Evolutionary conservation across 805 yeast species (phyloP), one percentile per base, ranked within the genome.

Genomic region (Zygosaccharomyces bailii): DNA sequence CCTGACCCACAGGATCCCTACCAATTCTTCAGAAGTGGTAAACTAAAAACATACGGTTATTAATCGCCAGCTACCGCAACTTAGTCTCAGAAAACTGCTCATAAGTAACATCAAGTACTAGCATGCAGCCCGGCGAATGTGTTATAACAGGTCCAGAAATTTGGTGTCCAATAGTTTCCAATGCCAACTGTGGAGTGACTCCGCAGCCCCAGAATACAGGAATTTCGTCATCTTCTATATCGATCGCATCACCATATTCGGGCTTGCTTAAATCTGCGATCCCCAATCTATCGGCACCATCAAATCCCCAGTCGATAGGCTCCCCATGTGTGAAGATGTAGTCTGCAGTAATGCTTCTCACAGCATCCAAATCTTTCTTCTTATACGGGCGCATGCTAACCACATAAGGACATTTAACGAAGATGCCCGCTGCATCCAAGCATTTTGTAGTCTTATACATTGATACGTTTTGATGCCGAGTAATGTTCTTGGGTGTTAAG

Each of bases 171-270:
- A 54, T 52, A 5, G 42, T 43, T 18, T 38, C 46, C 27, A 38
- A 33, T 11, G 42, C 46, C 10, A 38, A 41, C 7, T 43, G 43
- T 3, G 74, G 71, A 7, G 74, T 69, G 17, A 71, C 72, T 5
- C 74, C 74, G 44, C 74, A 70, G 1, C 66, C 74, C 74, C 74
- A 71, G 44, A 71, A 70, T 2, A 69, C 72, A 2, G 75, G 74
- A 2, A 70, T 45, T 42, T 70, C 73, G 34, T 57, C 71, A 0
- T 54, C 62, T 7, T 49, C 51, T 13, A 69, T 55, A 2, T 48
- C 59, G 4, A 63, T 55, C 1, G 60, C 30, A 11, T 67, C 70
- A 5, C 74, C 73, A 50, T 56, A 69, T 8, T 70, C 74, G 1
- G 73, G 74, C 4, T 40, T 44, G 2, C 21, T 43, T 4, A 69